Evolutionary conservation across 495 filamentous ascomycete species (phyloP).

Genomic region (Podospora anserina): DNA sequence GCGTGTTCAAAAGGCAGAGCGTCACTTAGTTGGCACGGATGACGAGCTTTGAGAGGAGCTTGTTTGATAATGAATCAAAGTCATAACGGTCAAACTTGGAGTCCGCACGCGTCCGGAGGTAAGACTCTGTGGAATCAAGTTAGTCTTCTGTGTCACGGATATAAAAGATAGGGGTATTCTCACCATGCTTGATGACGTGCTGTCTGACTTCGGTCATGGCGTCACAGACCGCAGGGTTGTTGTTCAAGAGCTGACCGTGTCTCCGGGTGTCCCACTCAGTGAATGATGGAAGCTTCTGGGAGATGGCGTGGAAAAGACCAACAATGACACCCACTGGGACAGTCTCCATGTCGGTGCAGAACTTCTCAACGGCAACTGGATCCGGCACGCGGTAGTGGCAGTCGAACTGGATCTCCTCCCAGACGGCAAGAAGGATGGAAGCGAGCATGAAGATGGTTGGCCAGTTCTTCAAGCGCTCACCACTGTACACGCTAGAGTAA

Average conservation of each 20-base stretch:
- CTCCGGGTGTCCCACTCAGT: constrained; percentile 86
- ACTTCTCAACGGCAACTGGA: constrained; percentile 76
- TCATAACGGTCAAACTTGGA: constrained; percentile 81
- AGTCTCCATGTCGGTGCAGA: constrained; percentile 91
- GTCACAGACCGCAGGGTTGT: constrained; percentile 84
- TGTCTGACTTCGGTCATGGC: constrained; percentile 90
- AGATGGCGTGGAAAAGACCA: constrained; percentile 91
- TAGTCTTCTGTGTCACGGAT: constrained; percentile 9
- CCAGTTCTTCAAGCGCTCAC: constrained; percentile 94
- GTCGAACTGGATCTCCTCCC: constrained; percentile 98
- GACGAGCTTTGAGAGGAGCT: constrained; percentile 89
- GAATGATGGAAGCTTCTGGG: constrained; percentile 85
- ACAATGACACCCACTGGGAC: constrained; percentile 92
- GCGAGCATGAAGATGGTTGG: constrained; percentile 95
- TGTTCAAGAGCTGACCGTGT: constrained; percentile 81
- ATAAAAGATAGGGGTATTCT: constrained; percentile 27
- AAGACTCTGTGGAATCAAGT: constrained; percentile 44
- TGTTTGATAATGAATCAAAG: constrained; percentile 91
- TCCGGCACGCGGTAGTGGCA: constrained; percentile 89
- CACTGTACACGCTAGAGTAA: constrained; percentile 90
- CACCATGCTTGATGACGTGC: constrained; percentile 87
- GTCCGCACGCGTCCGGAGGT: constrained; percentile 52
- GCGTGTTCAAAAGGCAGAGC: constrained; percentile 1
- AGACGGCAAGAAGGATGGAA: constrained; percentile 82
- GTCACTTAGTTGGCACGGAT: constrained; percentile 78